Evolutionary conservation across 2,329 filamentous ascomycete genomes (phyloP), one percentile per base, ranked within the genome.

Genomic region (Teratosphaeria viscida): DNA sequence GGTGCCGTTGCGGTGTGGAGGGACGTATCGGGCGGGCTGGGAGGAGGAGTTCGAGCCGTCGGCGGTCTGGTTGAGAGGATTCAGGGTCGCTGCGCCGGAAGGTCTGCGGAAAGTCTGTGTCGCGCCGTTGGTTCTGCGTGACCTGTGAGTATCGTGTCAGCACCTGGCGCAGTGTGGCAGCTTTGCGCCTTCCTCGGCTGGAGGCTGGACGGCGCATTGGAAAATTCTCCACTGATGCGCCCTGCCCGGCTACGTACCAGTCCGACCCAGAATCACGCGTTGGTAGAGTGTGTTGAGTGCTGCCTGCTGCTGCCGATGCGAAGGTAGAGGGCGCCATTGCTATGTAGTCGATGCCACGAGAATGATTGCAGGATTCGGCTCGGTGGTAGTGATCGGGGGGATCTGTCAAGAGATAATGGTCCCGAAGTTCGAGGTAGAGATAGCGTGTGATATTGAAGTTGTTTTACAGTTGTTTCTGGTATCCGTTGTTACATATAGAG

Each of bases 31-130:
- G 26, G 69, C 64, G 72, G 71, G 66, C 60, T 68, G 66, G 60
- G 68, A 59, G 60, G 68, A 59, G 27, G 65, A 62, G 16, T 43
- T 43, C 56, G 62, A 58, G 60, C 68, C 59, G 35, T 65, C 62
- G 57, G 63, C 59, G 59, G 63, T 54, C 59, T 70, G 66, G 58
- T 62, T 60, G 47, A 62, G 73, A 67, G 67, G 75, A 65, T 62
- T 80, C 64, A 75, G 73, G 72, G 69, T 77, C 76, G 71, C 73
- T 66, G 82, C 82, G 70, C 82, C 78, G 68, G 84, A 86, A 52
- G 83, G 77, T 68, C 84, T 80, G 63, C 84, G 82, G 75, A 87
- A 86, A 66, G 84, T 87, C 73, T 85, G 83, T 63, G 84, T 85
- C 65, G 82, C 81, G 75, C 84, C 84, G 70, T 87, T 87, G 66